A percentile compares a stretch with the other conserved stretches of the same genome.
These are phyloP conservation scores for Geotrichum histeridarum DNA, from an alignment of 1,139 yeast genomes.

Conservation along the genomic window DNA sequence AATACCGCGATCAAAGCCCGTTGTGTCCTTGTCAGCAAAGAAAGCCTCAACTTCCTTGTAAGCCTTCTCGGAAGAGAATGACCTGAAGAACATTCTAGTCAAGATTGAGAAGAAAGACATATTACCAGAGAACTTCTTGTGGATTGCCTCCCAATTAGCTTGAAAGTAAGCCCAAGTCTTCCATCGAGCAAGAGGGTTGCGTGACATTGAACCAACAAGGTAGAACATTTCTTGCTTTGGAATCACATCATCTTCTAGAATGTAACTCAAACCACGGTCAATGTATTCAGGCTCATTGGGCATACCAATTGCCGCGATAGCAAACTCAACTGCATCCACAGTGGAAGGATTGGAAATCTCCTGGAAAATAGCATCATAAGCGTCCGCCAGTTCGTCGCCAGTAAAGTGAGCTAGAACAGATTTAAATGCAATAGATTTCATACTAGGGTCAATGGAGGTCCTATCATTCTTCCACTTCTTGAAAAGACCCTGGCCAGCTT, in stretches of 20 bases:
- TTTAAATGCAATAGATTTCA: constrained; percentile 50
- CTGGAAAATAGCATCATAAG: constrained; percentile 46
- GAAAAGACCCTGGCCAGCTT: constrained; percentile 45
- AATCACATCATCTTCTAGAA: constrained; percentile 42
- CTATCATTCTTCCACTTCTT: constrained; percentile 38
- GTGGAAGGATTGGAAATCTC: constrained; percentile 55
- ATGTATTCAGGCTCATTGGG: constrained; percentile 43
- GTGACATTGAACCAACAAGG: constrained; percentile 49
- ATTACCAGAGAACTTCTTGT: constrained; percentile 49
- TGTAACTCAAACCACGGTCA: constrained; percentile 39
- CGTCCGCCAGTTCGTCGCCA: constrained; percentile 35
- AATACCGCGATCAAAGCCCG: constrained; percentile 37
- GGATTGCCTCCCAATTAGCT: constrained; percentile 48
- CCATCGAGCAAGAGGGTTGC: constrained; percentile 48
- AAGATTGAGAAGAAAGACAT: constrained; percentile 63
- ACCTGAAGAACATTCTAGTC: constrained; percentile 45
- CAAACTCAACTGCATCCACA: constrained; percentile 64
- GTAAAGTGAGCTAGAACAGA: constrained; percentile 48
- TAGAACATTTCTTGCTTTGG: constrained; percentile 73
- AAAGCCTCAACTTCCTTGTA: constrained; percentile 46
- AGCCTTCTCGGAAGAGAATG: constrained; percentile 45
- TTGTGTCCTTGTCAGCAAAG: constrained; percentile 52
- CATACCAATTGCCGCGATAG: constrained; percentile 56
- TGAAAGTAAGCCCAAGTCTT: constrained; percentile 54
- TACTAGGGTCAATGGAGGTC: constrained; percentile 50